Conservation (phyloP, 169 alveolate genomes). For the Perkinsus marinus region DNA sequence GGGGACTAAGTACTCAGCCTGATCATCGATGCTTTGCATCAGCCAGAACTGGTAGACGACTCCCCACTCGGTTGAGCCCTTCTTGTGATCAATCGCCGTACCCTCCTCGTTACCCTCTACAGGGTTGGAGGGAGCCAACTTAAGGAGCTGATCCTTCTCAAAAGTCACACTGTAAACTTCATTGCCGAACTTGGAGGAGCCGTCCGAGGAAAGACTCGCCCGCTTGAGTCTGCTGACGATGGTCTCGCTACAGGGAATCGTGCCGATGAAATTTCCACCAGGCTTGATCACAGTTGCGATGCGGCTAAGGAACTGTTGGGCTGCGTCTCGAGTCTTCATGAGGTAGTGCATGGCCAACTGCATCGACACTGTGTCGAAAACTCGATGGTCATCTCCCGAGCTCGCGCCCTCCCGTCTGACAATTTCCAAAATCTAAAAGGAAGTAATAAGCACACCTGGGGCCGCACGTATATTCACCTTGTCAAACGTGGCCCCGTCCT, state of each 20-base stretch:
- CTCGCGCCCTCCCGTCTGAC: not conserved
- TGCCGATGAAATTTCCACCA: constrained; percentile 63
- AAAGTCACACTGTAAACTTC: constrained; percentile 28
- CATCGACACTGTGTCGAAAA: constrained; percentile 52
- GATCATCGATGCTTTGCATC: constrained; percentile 37
- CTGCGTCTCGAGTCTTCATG: constrained; percentile 43
- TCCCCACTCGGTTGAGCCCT: constrained; percentile 37
- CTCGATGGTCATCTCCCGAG: not conserved
- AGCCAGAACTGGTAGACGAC: constrained; percentile 44
- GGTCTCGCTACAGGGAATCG: constrained; percentile 22
- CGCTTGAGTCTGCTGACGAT: not conserved
- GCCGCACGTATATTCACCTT: no score
- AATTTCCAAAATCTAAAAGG: not conserved
- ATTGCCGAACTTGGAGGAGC: constrained; percentile 25
- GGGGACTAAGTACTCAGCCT: constrained; percentile 37
- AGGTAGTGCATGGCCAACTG: constrained; percentile 63
- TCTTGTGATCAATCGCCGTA: constrained; percentile 10
- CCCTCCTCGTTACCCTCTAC: constrained; percentile 24
- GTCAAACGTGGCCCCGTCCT: not conserved
- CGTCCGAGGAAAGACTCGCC: not conserved
- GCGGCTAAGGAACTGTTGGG: constrained; percentile 44
- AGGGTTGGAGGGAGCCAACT: not conserved
- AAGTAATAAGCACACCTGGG: not conserved
- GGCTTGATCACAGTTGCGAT: constrained; percentile 40
- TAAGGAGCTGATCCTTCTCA: constrained; percentile 17